These are phyloP conservation scores for Entomortierella beljakovae DNA, from an alignment of 192 early-diverging fungal genomes.

Conservation along the genomic window DNA sequence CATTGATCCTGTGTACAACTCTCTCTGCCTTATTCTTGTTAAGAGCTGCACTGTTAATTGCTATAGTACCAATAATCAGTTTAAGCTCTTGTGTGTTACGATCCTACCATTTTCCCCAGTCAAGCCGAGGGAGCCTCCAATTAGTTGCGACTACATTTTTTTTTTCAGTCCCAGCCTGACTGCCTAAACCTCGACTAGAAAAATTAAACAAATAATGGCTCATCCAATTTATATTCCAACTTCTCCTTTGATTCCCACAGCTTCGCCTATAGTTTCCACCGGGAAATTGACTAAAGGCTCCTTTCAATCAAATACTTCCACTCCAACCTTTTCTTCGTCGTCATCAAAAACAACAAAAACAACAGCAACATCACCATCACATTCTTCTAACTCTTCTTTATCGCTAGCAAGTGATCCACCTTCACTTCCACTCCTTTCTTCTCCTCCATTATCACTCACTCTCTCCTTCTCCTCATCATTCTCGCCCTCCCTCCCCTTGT, in stretches of 20 bases:
- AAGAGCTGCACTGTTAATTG: slow-evolving; percentile 1
- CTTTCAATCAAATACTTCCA: not conserved
- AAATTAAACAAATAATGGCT: not conserved
- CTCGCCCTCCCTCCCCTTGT: slow-evolving; percentile 30
- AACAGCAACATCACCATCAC: slow-evolving; percentile 11
- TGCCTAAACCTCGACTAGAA: not conserved
- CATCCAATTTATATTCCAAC: slow-evolving; percentile 12
- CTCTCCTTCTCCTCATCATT: slow-evolving; percentile 35
- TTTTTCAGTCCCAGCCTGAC: not conserved
- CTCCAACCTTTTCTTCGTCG: slow-evolving; percentile 5
- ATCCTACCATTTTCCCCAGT: not conserved
- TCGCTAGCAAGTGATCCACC: slow-evolving; percentile 9
- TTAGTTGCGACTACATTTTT: not conserved
- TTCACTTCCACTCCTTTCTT: slow-evolving; percentile 28
- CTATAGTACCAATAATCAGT: not conserved
- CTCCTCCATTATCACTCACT: slow-evolving; percentile 30
- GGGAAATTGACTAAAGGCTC: slow-evolving; percentile 4
- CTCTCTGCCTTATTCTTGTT: slow-evolving; percentile 3
- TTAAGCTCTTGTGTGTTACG: not conserved
- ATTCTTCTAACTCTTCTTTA: not conserved
- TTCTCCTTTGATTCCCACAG: slow-evolving; percentile 16
- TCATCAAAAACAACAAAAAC: slow-evolving; percentile 12
- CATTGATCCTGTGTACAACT: too few species aligned
- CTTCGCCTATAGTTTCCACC: slow-evolving; percentile 6
- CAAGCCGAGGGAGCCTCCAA: slow-evolving; percentile 2